Conservation (phyloP, 805 yeast genomes). For the Candida ortonii region DNA sequence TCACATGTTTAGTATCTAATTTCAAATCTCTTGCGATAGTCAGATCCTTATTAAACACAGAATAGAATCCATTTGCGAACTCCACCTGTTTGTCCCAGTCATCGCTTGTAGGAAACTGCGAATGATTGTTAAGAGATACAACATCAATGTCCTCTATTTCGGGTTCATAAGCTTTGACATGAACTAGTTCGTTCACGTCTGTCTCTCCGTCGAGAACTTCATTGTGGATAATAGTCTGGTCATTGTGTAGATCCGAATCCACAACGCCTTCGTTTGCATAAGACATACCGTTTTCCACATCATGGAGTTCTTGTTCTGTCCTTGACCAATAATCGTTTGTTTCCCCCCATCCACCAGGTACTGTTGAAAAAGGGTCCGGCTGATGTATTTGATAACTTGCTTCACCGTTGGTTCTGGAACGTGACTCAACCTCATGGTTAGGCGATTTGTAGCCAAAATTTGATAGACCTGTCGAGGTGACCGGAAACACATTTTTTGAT, state of each 20-base stretch:
- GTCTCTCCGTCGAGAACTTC: constrained; percentile 8
- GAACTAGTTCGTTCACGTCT: constrained; percentile 39
- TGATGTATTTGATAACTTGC: constrained; percentile 33
- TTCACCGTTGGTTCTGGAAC: no score
- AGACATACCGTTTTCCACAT: constrained; percentile 9
- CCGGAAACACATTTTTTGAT: constrained; percentile 18
- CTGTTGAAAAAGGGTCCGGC: constrained; percentile 10
- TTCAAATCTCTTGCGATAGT: constrained; percentile 11
- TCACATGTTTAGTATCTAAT: constrained; percentile 20
- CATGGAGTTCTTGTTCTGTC: constrained; percentile 1
- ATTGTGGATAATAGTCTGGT: constrained; percentile 4
- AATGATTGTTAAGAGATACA: constrained; percentile 38
- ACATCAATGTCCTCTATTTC: constrained; percentile 47
- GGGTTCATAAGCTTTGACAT: constrained; percentile 72
- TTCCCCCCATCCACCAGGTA: constrained; percentile 34
- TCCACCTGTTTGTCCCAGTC: constrained; percentile 67
- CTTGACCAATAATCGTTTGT: no score
- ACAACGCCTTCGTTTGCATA: constrained; percentile 5
- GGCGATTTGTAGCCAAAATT: constrained; percentile 17
- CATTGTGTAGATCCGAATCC: constrained; percentile 6
- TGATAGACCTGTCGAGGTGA: constrained; percentile 21
- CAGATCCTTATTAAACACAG: constrained; percentile 34
- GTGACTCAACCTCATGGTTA: constrained; percentile 31
- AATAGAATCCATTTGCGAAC: constrained; percentile 44
- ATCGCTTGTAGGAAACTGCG: constrained; percentile 47